Base-by-base conservation (phyloP, 2,329 filamentous ascomycete genomes). In the Fusarium sp. region DNA sequence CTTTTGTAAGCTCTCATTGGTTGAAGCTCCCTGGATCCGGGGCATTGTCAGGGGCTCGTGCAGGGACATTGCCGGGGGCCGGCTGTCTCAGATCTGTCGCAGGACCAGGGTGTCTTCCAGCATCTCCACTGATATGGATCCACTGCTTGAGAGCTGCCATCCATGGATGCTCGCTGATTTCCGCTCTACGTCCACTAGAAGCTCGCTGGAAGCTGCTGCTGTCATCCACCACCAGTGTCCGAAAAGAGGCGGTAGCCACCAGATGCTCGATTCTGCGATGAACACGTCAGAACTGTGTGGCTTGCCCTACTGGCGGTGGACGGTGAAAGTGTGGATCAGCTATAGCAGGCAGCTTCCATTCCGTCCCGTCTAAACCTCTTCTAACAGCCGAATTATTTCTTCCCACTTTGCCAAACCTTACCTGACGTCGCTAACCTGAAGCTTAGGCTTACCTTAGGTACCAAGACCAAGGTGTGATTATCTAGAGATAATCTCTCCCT, bases 51-150 rank as follows among this genome's bases (percentile, higher is more conserved):
- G 73, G 66, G 68, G 49, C 49, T 25, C 44, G 51, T 59, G 36
- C 65, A 72, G 55, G 67, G 61, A 54, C 38, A 50, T 40, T 58
- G 61, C 61, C 61, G 58, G 61, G 60, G 62, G 56, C 64, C 62
- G 67, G 64, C 68, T 72, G 81, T 82, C 79, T 82, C 81, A 81
- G 79, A 81, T 81, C 75, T 81, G 81, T 83, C 78, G 76, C 81
- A 83, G 79, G 73, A 74, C 64, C 61, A 62, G 69, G 72, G 61
- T 49, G 18, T 40, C 11, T 29, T 42, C 40, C 20, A 55, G 36
- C 16, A 40, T 40, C 6, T n/a, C 65, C 58, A 71, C 53, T 57
- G 55, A 51, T 55, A 58, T 31, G 13, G 20, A 55, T 51, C 67
- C 70, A 68, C 64, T 69, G 58, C 59, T 50, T 53, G 20, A 44